phyloP scores from a whole-genome alignment of 495 filamentous ascomycete genomes.

The Xylaria flabelliformis region DNA sequence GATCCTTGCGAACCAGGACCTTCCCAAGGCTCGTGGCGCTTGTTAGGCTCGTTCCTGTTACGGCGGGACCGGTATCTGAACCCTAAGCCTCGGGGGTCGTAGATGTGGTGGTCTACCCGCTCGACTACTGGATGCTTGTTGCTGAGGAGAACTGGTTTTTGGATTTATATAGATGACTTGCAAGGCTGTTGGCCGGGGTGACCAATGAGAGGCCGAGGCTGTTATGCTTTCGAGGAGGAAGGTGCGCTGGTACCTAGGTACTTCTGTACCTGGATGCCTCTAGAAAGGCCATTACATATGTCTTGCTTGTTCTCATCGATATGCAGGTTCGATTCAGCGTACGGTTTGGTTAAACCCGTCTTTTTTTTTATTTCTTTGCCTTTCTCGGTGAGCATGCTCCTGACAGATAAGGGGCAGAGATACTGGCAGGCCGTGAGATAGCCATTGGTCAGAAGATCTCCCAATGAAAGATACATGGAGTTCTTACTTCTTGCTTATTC shows the following conservation, averaged over 20 bases:
- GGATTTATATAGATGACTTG: not conserved
- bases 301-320: not conserved
- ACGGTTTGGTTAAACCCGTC: not conserved
- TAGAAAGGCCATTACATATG: too few species aligned
- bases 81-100: constrained; percentile 3
- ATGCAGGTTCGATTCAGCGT: constrained; percentile 1
- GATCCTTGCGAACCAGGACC: not conserved
- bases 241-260: not conserved
- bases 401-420: too few species aligned
- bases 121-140: constrained; percentile 15
- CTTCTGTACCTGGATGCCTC: not conserved
- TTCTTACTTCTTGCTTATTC: not conserved
- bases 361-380: not conserved
- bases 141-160: not conserved
- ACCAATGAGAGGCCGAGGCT: not conserved
- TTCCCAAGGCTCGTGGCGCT: constrained; percentile 1
- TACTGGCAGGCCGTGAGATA: not conserved
- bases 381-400: not conserved
- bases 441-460: not conserved
- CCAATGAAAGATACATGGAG: not conserved
- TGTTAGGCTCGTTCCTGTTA: not conserved
- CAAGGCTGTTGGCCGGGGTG: not conserved
- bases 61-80: constrained; percentile 15
- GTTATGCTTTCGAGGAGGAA: not conserved
- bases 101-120: not conserved